Evolutionary conservation across 1,139 yeast species (phyloP).

Genomic region (Magnusiomyces suaveolens): DNA sequence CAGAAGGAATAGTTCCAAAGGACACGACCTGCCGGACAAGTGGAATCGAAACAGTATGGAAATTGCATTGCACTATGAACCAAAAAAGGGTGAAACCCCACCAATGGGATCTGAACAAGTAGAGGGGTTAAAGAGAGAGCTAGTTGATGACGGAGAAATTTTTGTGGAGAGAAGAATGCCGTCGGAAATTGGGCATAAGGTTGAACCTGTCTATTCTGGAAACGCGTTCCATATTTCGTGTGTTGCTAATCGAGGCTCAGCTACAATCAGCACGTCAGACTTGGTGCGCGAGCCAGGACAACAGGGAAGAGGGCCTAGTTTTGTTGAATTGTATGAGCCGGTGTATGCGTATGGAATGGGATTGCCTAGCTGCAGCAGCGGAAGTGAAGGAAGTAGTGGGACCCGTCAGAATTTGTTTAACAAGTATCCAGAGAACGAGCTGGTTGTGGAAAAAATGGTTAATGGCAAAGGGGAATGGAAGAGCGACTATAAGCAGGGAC

Average conservation of each 20-base stretch:
- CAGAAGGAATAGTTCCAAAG: too few species aligned
- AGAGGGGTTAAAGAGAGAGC: too few species aligned
- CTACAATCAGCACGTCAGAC: not conserved
- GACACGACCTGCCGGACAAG: too few species aligned
- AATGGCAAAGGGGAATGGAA: not conserved
- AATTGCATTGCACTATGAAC: too few species aligned
- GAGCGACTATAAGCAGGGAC: not conserved
- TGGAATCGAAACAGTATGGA: too few species aligned
- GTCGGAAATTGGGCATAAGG: too few species aligned
- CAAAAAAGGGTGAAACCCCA: too few species aligned
- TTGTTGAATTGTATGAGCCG: not conserved
- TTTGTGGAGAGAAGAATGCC: too few species aligned
- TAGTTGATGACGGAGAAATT: too few species aligned
- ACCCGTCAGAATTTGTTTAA: not conserved
- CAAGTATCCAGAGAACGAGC: not conserved
- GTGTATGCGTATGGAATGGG: not conserved
- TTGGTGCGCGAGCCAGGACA: not conserved
- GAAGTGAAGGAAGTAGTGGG: not conserved
- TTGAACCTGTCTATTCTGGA: too few species aligned
- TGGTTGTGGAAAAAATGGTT: too few species aligned
- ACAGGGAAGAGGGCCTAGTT: not conserved
- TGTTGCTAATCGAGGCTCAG: constrained; percentile 3
- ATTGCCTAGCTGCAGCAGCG: not conserved
- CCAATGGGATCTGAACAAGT: too few species aligned
- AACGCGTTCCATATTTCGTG: not conserved